Base-by-base conservation (phyloP, 2,329 filamentous ascomycete species). In the Fusarium temperatum region DNA sequence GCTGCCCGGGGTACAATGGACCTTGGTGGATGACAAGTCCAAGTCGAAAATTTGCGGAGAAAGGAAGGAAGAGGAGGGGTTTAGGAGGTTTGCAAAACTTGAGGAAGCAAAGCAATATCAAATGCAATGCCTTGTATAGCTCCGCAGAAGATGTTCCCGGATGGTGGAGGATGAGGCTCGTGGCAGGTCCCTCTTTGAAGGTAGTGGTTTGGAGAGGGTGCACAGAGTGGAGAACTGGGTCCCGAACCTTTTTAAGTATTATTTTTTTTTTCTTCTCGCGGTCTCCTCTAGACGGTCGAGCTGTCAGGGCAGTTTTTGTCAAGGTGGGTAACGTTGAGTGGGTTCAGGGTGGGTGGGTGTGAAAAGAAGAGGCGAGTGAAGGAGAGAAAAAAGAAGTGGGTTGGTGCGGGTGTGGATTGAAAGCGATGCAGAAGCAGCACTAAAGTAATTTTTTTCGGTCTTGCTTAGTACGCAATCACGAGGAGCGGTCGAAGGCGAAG, bases 161-260 rank as follows among this genome's bases (percentile, higher is more conserved):
- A 73, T 79, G 79, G 81, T 81, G 81, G 81, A 81, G 81, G 80
- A 81, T 83, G 82, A 82, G 80, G 82, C 81, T 82, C 79, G 79
- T 80, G 77, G 78, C 76, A 82, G 79, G 80, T 80, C 78, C 81
- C 81, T 81, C 81, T 79, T 81, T 63, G 71, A 81, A 84, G 78
- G 78, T 80, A 82, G 81, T 84, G 83, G 81, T 84, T 82, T 82
- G 83, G 83, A 83, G 82, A 85, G 83, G 82, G 81, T 83, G 83
- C 78, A 72, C 71, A 80, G 81, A 82, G 84, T 85, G 84, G 84
- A 83, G 84, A 85, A 83, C 78, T 81, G 83, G 82, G 80, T 82
- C 83, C 82, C 77, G 80, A 80, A 81, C 79, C 81, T 83, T 84
- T 83, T 83, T 83, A 82, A 70, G 67, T 70, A 70, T 70, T 59